These are phyloP conservation scores for Isabelozyma gotoi DNA, from an alignment of 805 yeast genomes.

Conservation along the genomic window DNA sequence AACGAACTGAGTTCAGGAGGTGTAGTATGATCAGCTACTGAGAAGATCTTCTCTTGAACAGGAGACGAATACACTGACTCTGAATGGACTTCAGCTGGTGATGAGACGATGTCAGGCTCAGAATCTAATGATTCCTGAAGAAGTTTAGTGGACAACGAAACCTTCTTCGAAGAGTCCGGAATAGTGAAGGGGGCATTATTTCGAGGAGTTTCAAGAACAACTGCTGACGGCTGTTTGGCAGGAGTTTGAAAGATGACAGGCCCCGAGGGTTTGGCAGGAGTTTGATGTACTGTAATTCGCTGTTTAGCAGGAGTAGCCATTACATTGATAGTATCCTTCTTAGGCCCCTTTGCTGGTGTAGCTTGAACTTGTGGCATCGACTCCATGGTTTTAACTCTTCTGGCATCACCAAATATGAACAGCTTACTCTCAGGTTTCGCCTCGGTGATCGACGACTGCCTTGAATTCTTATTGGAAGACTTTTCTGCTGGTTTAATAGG, in stretches of 20 bases:
- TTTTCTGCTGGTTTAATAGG: slow-evolving; percentile 5
- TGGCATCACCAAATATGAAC: slow-evolving; percentile 27
- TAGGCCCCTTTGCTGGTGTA: slow-evolving; percentile 24
- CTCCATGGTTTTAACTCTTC: slow-evolving; percentile 14
- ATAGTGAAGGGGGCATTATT: neutral
- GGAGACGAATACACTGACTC: neutral
- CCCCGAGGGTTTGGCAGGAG: neutral
- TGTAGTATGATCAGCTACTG: neutral
- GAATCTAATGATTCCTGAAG: neutral
- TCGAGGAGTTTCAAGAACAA: neutral
- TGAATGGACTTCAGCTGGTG: neutral
- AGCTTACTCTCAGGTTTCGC: neutral
- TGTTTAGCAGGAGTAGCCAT: neutral
- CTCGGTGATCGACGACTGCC: neutral
- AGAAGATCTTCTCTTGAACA: neutral
- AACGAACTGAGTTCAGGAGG: slow-evolving; percentile 1
- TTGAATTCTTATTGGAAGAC: slow-evolving; percentile 3
- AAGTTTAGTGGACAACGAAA: neutral
- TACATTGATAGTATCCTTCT: neutral
- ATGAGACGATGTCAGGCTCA: neutral
- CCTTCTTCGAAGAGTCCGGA: neutral
- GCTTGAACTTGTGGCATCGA: slow-evolving; percentile 24
- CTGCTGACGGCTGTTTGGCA: neutral
- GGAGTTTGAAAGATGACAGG: neutral
- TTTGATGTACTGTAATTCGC: no score